phyloP scores from a whole-genome alignment of 1,284 basidiomycete species.

The Pseudozyma sp. region DNA sequence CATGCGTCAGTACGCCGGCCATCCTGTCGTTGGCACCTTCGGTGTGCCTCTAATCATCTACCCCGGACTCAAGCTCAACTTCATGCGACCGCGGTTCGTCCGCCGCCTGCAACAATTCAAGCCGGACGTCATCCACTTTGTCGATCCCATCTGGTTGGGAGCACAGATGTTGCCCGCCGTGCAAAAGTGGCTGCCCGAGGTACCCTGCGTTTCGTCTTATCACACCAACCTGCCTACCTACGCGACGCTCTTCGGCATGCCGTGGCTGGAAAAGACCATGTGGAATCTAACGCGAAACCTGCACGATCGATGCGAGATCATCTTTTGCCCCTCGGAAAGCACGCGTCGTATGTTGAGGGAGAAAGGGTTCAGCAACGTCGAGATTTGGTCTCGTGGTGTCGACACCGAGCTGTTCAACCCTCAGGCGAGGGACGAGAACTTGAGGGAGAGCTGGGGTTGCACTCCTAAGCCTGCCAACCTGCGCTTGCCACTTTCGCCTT shows the following conservation, averaged over 20 bases:
- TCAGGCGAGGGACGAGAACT: slow-evolving; percentile 68
- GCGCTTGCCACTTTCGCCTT: slow-evolving; percentile 64
- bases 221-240: slow-evolving; percentile 75
- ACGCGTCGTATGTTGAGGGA: slow-evolving; percentile 72
- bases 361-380: slow-evolving; percentile 71
- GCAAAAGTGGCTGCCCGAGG: slow-evolving; percentile 68
- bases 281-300: slow-evolving; percentile 66
- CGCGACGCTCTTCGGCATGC: slow-evolving; percentile 73
- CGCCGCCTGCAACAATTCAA: slow-evolving; percentile 70
- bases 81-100: slow-evolving; percentile 73
- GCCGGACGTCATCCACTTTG: slow-evolving; percentile 72
- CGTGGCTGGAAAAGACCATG: slow-evolving; percentile 72
- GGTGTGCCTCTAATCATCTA: slow-evolving; percentile 74
- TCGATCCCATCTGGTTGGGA: slow-evolving; percentile 74
- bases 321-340: slow-evolving; percentile 73
- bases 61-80: slow-evolving; percentile 74
- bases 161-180: slow-evolving; percentile 68
- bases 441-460: slow-evolving; percentile 72
- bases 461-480: slow-evolving; percentile 55
- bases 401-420: slow-evolving; percentile 65
- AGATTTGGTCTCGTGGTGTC: slow-evolving; percentile 72
- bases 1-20: slow-evolving; percentile 72
- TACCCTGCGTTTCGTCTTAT: slow-evolving; percentile 73
- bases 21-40: slow-evolving; percentile 73
- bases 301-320: slow-evolving; percentile 69